Base-by-base conservation (phyloP, 2,329 filamentous ascomycete species). In the Stemphylium beticola region DNA sequence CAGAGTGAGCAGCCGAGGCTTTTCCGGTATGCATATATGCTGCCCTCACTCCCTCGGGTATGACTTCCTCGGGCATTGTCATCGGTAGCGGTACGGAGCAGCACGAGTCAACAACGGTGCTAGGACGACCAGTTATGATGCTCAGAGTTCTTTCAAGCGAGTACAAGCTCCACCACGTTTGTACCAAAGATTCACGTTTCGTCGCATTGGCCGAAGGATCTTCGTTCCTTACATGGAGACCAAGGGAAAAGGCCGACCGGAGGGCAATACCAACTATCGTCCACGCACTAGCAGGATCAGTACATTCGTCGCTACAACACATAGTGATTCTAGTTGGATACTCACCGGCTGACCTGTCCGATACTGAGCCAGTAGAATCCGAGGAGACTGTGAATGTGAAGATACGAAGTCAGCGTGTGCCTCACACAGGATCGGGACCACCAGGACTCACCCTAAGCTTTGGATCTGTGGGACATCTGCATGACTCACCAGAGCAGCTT, bases 151-250 rank as follows among this genome's bases (percentile, higher is more conserved):
- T 69, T 52, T 79, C 77, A 15, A 77, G 60, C 7, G 68, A 72
- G 53, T 74, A 76, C 11, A 78, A 51, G 40, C 75, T 74, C 74
- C 77, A 78, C 77, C 77, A 79, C 12, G 74, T 68, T 18, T 72
- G 71, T 3, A 74, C 66, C 43, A 76, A 57, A 4, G 69, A 69
- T 54, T 78, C 75, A 53, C 68, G 72, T 39, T 72, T 65, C 11
- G 61, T 49, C 6, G 66, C 62, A 12, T 66, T 50, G 5, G 71
- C 60, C 5, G 66, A 67, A 1, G 69, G 66, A 38, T 70, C 70
- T 39, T 71, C 62, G 38, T 77, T 78, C 5, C 71, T 68, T 36
- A 78, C 60, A 50, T 78, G 75, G 7, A 79, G 63, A 20, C 75
- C 76, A 14, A 77, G 69, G 2, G 68, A 67, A 59, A 72, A 65